Conservation (phyloP, 2,329 filamentous ascomycete genomes). For the Paraphaeosphaeria sporulosa region DNA sequence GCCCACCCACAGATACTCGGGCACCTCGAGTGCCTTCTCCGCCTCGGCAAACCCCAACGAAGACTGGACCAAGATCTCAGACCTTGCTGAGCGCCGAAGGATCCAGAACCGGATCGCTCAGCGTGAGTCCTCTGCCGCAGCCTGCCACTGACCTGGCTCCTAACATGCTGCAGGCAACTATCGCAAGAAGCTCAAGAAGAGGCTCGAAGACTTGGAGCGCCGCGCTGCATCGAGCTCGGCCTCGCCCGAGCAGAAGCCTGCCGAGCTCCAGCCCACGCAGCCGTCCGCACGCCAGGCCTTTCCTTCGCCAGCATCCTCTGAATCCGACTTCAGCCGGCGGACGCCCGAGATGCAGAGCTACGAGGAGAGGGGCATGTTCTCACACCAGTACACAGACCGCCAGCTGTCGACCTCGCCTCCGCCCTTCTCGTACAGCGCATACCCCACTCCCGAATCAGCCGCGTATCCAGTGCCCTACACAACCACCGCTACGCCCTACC, state of each 20-base stretch:
- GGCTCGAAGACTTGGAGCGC: slow-evolving; percentile 83
- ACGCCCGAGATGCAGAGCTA: slow-evolving; percentile 52
- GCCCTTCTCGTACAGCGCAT: slow-evolving; percentile 72
- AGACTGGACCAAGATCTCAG: slow-evolving; percentile 99
- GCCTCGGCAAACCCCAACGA: slow-evolving; percentile 94
- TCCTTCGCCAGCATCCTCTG: slow-evolving; percentile 46
- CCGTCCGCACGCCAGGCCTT: slow-evolving; percentile 47
- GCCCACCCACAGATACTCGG: slow-evolving; percentile 70
- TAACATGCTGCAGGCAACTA: slow-evolving; percentile 52
- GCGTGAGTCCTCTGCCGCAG: slow-evolving; percentile 67
- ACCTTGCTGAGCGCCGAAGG: slow-evolving; percentile 89
- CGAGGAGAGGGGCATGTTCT: slow-evolving; percentile 72
- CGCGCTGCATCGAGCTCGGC: slow-evolving; percentile 71
- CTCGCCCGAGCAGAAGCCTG: slow-evolving; percentile 66
- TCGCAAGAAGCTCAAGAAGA: slow-evolving; percentile 89
- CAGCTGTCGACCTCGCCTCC: slow-evolving; percentile 76
- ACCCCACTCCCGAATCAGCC: slow-evolving; percentile 71
- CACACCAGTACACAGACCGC: slow-evolving; percentile 70
- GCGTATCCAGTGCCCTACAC: slow-evolving; percentile 65
- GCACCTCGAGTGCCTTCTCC: slow-evolving; percentile 93
- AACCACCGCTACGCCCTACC: slow-evolving; percentile 46
- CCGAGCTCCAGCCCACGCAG: slow-evolving; percentile 56
- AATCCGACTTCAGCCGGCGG: slow-evolving; percentile 36
- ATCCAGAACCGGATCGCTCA: slow-evolving; percentile 99
- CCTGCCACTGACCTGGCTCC: slow-evolving; percentile 29